phyloP scores from a whole-genome alignment of 2,329 filamentous ascomycete species.

The Penicillium sp. region DNA sequence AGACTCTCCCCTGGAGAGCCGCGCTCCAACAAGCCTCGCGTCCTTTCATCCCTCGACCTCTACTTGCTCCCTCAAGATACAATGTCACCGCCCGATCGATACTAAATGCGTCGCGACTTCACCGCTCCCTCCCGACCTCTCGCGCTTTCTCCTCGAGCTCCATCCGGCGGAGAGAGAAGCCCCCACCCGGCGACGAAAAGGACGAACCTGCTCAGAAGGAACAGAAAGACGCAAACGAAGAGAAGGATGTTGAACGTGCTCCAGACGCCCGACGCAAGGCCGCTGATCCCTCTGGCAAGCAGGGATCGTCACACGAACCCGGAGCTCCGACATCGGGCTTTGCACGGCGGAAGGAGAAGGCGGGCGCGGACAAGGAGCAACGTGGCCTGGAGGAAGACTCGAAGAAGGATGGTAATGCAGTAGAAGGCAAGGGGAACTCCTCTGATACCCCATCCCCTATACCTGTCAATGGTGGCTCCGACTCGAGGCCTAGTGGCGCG shows the following conservation, averaged over 20 bases:
- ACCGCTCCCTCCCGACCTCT: conserved; percentile 22
- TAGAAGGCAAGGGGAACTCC: conserved; percentile 42
- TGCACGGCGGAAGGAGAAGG: too few species aligned
- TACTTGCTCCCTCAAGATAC: conserved; percentile 26
- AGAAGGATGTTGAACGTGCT: conserved; percentile 23
- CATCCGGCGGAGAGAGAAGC: conserved; percentile 49
- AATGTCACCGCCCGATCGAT: conserved; percentile 25
- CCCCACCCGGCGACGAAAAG: conserved; percentile 37
- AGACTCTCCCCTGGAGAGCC: conserved; percentile 57
- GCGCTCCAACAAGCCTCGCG: conserved; percentile 47
- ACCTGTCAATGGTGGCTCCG: conserved; percentile 30
- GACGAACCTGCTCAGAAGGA: conserved; percentile 25
- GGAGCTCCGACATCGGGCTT: too few species aligned
- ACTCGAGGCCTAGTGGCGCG: conserved; percentile 49
- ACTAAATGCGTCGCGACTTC: conserved; percentile 19
- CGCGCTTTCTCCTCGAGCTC: conserved; percentile 41
- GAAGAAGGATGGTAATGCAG: conserved; percentile 32
- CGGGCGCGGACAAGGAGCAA: too few species aligned
- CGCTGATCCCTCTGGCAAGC: too few species aligned
- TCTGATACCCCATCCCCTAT: conserved; percentile 42
- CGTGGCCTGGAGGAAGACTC: conserved; percentile 32
- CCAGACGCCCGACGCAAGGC: too few species aligned
- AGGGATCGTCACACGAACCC: too few species aligned
- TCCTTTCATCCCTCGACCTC: conserved; percentile 29
- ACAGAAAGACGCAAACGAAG: conserved; percentile 33